These are phyloP conservation scores for Globisporangium emineosum DNA, from an alignment of 352 stramenopile species.

Conservation along the genomic window DNA sequence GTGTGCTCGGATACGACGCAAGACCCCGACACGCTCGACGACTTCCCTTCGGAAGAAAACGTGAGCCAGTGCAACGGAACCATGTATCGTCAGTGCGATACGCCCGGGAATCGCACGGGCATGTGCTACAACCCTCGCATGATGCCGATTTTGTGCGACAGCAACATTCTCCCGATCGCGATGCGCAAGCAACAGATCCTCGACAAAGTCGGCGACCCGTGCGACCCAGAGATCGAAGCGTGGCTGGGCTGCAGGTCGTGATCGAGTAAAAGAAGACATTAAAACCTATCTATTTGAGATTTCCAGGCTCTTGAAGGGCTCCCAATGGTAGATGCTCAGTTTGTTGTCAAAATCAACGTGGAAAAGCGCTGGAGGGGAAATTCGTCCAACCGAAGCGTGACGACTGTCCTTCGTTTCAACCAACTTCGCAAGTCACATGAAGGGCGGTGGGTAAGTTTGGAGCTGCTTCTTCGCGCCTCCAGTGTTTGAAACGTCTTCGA, in stretches of 20 bases:
- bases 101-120: background rate
- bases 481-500: too few species aligned
- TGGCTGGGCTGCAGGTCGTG: background rate
- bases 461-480: too few species aligned
- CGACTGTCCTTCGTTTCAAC: too few species aligned
- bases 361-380: too few species aligned
- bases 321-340: too few species aligned
- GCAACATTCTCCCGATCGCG: background rate
- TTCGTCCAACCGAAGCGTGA: too few species aligned
- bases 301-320: too few species aligned
- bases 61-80: background rate
- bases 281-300: too few species aligned
- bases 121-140: conserved; percentile 8
- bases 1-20: background rate
- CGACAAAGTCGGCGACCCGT: background rate
- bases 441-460: background rate
- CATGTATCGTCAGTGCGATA: background rate
- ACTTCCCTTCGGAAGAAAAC: background rate
- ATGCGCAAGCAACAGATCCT: background rate
- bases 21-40: background rate
- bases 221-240: conserved; percentile 1
- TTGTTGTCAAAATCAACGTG: too few species aligned
- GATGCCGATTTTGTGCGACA: conserved; percentile 1
- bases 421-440: background rate
- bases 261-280: too few species aligned